Conservation (phyloP, 768 basidiomycete species). For the Lactarius sp. region DNA sequence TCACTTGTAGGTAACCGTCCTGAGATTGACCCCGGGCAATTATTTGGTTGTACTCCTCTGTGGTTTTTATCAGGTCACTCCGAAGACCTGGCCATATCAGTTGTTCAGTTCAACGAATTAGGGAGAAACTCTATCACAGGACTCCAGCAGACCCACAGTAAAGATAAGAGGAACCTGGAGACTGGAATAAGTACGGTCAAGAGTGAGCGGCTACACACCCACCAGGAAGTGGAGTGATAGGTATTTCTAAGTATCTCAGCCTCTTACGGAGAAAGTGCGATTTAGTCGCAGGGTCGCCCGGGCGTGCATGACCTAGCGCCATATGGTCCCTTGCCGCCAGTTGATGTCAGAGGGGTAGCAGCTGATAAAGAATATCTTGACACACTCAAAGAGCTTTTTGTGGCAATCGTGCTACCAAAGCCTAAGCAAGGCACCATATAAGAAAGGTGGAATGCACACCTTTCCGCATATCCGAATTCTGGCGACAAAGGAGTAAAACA, state of each 20-base stretch:
- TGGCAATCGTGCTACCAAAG: slow-evolving; percentile 14
- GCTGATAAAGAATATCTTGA: background rate
- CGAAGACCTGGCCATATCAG: slow-evolving; percentile 6
- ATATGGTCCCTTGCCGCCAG: background rate
- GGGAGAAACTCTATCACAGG: background rate
- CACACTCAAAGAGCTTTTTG: slow-evolving; percentile 2
- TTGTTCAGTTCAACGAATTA: background rate
- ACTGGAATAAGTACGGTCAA: background rate
- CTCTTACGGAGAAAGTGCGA: background rate
- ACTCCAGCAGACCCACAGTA: slow-evolving; percentile 2
- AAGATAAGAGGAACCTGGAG: background rate
- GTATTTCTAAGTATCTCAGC: slow-evolving; percentile 4
- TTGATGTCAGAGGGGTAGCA: background rate
- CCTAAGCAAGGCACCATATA: background rate
- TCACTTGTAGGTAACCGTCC: slow-evolving; percentile 7
- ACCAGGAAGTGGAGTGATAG: background rate
- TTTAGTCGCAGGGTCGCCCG: background rate
- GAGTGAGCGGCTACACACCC: background rate
- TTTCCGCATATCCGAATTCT: slow-evolving; percentile 15
- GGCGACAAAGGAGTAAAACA: slow-evolving; percentile 19
- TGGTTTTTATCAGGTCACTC: background rate
- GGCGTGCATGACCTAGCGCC: background rate
- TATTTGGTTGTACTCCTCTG: slow-evolving; percentile 1
- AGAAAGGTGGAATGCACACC: slow-evolving; percentile 4
- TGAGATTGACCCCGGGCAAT: background rate